Conservation (phyloP, 768 basidiomycete species). For the Hypholoma sublateritium region DNA sequence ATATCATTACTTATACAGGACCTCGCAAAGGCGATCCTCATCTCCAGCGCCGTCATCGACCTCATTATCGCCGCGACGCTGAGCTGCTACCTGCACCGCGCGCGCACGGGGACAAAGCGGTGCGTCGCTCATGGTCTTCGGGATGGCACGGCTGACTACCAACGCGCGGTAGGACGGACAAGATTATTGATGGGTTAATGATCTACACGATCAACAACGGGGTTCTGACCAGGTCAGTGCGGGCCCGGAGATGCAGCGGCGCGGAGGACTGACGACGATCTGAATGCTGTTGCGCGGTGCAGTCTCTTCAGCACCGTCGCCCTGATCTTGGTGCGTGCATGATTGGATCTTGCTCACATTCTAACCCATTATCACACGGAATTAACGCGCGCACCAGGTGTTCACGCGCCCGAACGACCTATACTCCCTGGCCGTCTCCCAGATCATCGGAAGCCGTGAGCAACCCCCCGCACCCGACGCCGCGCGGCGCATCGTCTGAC, state of each 20-base stretch:
- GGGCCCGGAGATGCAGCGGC: not conserved
- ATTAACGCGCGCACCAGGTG: not conserved
- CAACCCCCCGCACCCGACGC: too few relatives aligned
- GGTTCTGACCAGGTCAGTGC: slow-evolving; percentile 9
- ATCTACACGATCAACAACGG: slow-evolving; percentile 12
- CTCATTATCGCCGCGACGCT: slow-evolving; percentile 10
- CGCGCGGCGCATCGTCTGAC: too few relatives aligned
- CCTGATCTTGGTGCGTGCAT: slow-evolving; percentile 2
- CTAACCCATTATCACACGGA: too few relatives aligned
- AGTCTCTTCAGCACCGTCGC: slow-evolving; percentile 10
- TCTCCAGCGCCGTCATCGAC: slow-evolving; percentile 11
- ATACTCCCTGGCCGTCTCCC: slow-evolving; percentile 11
- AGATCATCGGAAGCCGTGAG: slow-evolving; percentile 10
- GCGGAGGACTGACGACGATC: not conserved
- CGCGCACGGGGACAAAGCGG: slow-evolving; percentile 12
- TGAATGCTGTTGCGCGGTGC: too few relatives aligned
- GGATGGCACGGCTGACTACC: not conserved
- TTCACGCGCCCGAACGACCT: slow-evolving; percentile 8
- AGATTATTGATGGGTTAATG: slow-evolving; percentile 11
- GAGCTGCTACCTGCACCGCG: slow-evolving; percentile 11
- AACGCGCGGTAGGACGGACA: slow-evolving; percentile 7
- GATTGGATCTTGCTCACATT: too few relatives aligned
- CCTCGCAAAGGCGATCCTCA: slow-evolving; percentile 7
- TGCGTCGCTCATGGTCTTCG: not conserved
- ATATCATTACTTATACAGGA: not conserved